Base-by-base conservation (phyloP, 139 green algal genomes). In the Coelastrella sp. region DNA sequence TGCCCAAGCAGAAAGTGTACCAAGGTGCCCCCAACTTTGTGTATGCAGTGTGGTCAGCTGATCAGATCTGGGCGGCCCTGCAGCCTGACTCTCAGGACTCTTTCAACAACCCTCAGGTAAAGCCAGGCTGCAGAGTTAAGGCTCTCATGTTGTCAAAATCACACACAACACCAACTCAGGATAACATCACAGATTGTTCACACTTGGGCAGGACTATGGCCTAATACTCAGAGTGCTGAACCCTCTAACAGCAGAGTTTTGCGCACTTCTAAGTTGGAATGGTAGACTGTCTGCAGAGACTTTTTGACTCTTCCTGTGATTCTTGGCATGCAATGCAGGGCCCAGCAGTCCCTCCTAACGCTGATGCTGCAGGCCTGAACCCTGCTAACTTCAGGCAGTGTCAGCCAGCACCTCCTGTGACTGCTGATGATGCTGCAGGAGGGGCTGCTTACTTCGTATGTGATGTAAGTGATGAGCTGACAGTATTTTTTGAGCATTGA, bases 1-100 rank as follows among this genome's bases (percentile, higher is more conserved):
- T 90, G 0, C 86, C 86, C 12, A 90, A 90, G 75, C 60, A 78
- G 59, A 90, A 90, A 25, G 75, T 83, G 8, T 90, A 90, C 75
- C 57, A 90, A 59, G 84, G 84, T 9, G 84, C 84, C 17, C 84
- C 84, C 1, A 88, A 88, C 84, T 88, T 88, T 72, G 84, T 88
- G 68, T 88, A 88, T 58, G 68, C 58, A 0, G 84, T 88, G 27
- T 88, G 80, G 20, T 59, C 68, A 72, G 84, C 84, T 4, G 84
- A 88, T 68, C 84, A 88, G 49, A 88, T 88, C 8, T 49, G 61
- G 20, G 66, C 49, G 25, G 84, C 84, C 10, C 84, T 88, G 22
- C 80, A 61, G 57, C 19, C 49, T 35, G 78, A 68, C 9, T 11
- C 66, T 35, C 78, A 68, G 15, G 63, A 70, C 35, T 75, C 66